Evolutionary conservation across 768 basidiomycete species (phyloP).

Genomic region (Tephrocybe sp.): DNA sequence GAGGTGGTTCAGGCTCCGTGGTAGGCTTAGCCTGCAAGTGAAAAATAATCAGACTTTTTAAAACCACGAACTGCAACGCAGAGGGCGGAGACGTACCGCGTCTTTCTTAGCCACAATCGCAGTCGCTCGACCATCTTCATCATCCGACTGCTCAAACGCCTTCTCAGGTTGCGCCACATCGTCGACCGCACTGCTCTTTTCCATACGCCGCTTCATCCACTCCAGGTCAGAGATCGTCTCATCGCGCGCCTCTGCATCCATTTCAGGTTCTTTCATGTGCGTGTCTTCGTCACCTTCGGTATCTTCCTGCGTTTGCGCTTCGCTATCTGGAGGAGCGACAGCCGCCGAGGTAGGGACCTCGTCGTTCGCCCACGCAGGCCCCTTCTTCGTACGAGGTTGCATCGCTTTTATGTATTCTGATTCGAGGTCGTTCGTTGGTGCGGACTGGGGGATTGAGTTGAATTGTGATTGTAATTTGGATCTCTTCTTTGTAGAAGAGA

Average conservation of each 20-base stretch:
- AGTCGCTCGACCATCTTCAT: conserved; percentile 35
- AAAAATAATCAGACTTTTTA: too few species aligned
- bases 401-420: conserved; percentile 76
- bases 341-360: conserved; percentile 15
- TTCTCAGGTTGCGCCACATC: conserved; percentile 41
- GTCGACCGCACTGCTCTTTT: conserved; percentile 33
- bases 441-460: conserved; percentile 7
- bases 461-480: conserved; percentile 9
- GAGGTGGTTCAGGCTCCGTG: conserved; percentile 12
- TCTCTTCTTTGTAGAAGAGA: neutral
- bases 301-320: conserved; percentile 6
- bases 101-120: neutral
- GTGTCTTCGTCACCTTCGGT: conserved; percentile 17
- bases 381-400: conserved; percentile 57
- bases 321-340: neutral
- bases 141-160: conserved; percentile 61
- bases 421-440: conserved; percentile 35
- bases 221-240: conserved; percentile 63
- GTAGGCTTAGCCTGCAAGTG: too few species aligned
- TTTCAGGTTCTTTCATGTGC: neutral
- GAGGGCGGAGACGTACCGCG: neutral
- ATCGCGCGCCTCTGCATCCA: conserved; percentile 21
- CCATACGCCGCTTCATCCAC: conserved; percentile 71
- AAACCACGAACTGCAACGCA: too few species aligned
- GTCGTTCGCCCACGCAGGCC: conserved; percentile 67